Conservation (phyloP, 306 rosid species). For the Sicyos edulis region DNA sequence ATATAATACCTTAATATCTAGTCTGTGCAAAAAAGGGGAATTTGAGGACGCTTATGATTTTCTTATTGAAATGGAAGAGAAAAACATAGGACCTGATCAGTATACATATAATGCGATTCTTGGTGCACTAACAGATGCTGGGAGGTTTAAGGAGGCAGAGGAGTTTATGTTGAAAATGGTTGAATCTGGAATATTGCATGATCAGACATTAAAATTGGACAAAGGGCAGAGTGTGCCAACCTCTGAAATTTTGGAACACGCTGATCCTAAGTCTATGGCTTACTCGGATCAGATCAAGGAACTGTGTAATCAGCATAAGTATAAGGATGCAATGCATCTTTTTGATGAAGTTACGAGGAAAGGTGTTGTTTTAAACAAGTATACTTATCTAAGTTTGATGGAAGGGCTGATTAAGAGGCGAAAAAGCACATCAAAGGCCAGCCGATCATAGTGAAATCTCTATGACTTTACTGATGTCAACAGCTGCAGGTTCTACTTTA, state of each 20-base stretch:
- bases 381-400: slow-evolving; percentile 57
- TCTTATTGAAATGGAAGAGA: slow-evolving; percentile 55
- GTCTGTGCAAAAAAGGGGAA: slow-evolving; percentile 64
- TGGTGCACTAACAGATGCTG: slow-evolving; percentile 41
- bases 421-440: slow-evolving; percentile 47
- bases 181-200: slow-evolving; percentile 37
- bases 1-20: slow-evolving; percentile 72
- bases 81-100: slow-evolving; percentile 51
- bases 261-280: slow-evolving; percentile 32
- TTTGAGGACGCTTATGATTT: slow-evolving; percentile 59
- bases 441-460: slow-evolving; percentile 19
- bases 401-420: slow-evolving; percentile 70
- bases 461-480: not conserved
- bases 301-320: slow-evolving; percentile 60
- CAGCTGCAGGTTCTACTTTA: not conserved
- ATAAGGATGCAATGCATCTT: slow-evolving; percentile 67
- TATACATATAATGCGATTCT: slow-evolving; percentile 58
- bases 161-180: slow-evolving; percentile 42
- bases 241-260: slow-evolving; percentile 31
- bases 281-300: slow-evolving; percentile 56
- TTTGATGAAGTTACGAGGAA: slow-evolving; percentile 50
- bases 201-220: slow-evolving; percentile 20
- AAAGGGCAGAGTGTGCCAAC: slow-evolving; percentile 29
- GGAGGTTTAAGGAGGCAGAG: slow-evolving; percentile 59
- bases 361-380: slow-evolving; percentile 45